phyloP scores from a whole-genome alignment of 2,329 filamentous ascomycete species.

The Aspergillus caelatus region DNA sequence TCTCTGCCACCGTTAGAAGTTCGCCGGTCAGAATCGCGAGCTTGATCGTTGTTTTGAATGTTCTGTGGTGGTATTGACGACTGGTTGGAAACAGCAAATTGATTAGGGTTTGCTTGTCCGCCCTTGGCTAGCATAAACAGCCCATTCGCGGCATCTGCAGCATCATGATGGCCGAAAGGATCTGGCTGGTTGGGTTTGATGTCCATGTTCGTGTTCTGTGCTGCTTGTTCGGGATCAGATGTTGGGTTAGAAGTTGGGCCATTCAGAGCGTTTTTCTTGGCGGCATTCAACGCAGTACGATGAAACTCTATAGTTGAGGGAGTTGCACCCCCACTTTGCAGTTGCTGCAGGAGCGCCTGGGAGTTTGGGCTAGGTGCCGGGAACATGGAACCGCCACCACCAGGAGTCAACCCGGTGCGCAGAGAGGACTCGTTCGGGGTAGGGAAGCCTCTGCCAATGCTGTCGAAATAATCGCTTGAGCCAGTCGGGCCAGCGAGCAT shows the following conservation, averaged over 20 bases:
- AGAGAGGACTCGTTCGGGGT: slow-evolving; percentile 97
- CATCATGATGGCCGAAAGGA: slow-evolving; percentile 82
- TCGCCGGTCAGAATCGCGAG: slow-evolving; percentile 47
- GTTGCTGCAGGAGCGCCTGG: slow-evolving; percentile 76
- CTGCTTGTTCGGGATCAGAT: slow-evolving; percentile 43
- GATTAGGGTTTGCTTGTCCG: slow-evolving; percentile 60
- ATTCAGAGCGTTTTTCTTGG: slow-evolving; percentile 59
- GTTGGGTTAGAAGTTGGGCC: slow-evolving; percentile 46
- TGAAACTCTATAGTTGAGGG: slow-evolving; percentile 94
- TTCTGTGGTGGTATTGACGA: slow-evolving; percentile 55
- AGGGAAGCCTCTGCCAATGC: slow-evolving; percentile 80
- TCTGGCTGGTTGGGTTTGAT: slow-evolving; percentile 54
- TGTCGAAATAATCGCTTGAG: slow-evolving; percentile 85
- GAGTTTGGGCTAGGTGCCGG: slow-evolving; percentile 86
- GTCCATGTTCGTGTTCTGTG: slow-evolving; percentile 46
- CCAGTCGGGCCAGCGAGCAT: slow-evolving; percentile 85
- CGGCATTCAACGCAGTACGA: slow-evolving; percentile 82
- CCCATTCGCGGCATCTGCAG: slow-evolving; percentile 91
- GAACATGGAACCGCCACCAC: slow-evolving; percentile 96
- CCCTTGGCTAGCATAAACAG: slow-evolving; percentile 82
- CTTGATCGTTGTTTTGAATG: slow-evolving; percentile 58
- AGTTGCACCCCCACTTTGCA: slow-evolving; percentile 80
- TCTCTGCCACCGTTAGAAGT: slow-evolving; percentile 62
- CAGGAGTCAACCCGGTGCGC: slow-evolving; percentile 87
- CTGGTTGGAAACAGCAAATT: slow-evolving; percentile 54